These are phyloP conservation scores for Dioszegia aurantiaca DNA, from an alignment of 768 basidiomycete species.

Conservation along the genomic window DNA sequence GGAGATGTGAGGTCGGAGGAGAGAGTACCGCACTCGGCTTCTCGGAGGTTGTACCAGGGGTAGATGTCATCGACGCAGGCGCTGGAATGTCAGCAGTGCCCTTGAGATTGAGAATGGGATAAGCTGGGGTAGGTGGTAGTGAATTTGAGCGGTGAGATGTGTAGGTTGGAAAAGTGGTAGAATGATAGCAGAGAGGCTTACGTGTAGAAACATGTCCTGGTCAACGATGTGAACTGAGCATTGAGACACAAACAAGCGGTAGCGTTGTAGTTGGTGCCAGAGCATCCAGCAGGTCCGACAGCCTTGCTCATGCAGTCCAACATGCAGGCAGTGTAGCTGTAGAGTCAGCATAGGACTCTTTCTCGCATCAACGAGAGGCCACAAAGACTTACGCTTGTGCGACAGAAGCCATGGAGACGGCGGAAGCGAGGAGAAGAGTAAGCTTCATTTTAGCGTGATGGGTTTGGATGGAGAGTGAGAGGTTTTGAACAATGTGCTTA, in stretches of 20 bases:
- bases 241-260: slow-evolving; percentile 6
- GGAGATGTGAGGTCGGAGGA: slow-evolving; percentile 1
- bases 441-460: neutral
- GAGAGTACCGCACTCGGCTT: slow-evolving; percentile 11
- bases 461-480: too few species aligned
- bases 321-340: slow-evolving; percentile 2
- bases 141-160: neutral
- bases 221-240: slow-evolving; percentile 4
- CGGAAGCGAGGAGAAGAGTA: neutral
- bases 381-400: neutral
- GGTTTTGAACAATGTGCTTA: too few species aligned
- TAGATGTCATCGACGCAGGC: slow-evolving; percentile 13
- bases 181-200: neutral
- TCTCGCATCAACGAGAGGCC: neutral
- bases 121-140: too few species aligned
- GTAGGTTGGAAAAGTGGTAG: neutral
- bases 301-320: slow-evolving; percentile 6
- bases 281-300: neutral
- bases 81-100: neutral
- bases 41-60: slow-evolving; percentile 12
- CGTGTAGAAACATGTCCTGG: slow-evolving; percentile 14
- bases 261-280: slow-evolving; percentile 4
- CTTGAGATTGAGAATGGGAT: neutral
- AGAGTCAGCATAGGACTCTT: neutral
- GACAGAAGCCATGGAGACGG: neutral